phyloP scores from a whole-genome alignment of 768 basidiomycete species.

The Lactarius tabidus region DNA sequence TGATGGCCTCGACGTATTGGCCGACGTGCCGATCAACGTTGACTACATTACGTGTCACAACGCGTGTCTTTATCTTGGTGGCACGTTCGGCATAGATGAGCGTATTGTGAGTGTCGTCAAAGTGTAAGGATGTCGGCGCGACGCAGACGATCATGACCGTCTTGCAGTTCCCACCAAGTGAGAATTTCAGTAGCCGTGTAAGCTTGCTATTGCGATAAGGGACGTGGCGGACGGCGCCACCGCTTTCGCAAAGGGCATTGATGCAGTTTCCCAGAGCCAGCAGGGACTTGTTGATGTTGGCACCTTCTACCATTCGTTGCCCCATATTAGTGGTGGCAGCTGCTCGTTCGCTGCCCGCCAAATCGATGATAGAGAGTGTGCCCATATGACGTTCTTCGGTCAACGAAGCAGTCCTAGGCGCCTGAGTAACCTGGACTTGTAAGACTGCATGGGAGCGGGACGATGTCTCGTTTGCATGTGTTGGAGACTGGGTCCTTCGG shows the following conservation, averaged over 20 bases:
- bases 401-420: slow-evolving; percentile 79
- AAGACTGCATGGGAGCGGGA: slow-evolving; percentile 98
- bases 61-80: slow-evolving; percentile 97
- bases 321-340: slow-evolving; percentile 97
- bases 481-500: slow-evolving; percentile 87
- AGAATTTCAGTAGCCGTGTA: slow-evolving; percentile 95
- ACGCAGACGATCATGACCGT: slow-evolving; percentile 99
- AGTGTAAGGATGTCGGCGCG: slow-evolving; percentile 91
- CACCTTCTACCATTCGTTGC: slow-evolving; percentile 96
- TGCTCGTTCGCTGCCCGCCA: slow-evolving; percentile 96
- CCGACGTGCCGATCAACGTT: slow-evolving; percentile 94
- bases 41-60: slow-evolving; percentile 91
- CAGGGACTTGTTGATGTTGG: slow-evolving; percentile 98
- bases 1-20: slow-evolving; percentile 92
- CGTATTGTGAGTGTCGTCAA: slow-evolving; percentile 98
- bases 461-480: slow-evolving; percentile 93
- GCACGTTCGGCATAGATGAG: slow-evolving; percentile 96
- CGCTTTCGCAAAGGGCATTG: slow-evolving; percentile 95
- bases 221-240: slow-evolving; percentile 81
- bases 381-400: slow-evolving; percentile 81
- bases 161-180: slow-evolving; percentile 97
- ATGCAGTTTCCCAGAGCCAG: slow-evolving; percentile 98
- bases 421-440: slow-evolving; percentile 88
- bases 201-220: slow-evolving; percentile 99
- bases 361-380: slow-evolving; percentile 95